Evolutionary conservation across 371 early-diverging fungal species (phyloP).

Genomic region (Rhizopus stolonifer): DNA sequence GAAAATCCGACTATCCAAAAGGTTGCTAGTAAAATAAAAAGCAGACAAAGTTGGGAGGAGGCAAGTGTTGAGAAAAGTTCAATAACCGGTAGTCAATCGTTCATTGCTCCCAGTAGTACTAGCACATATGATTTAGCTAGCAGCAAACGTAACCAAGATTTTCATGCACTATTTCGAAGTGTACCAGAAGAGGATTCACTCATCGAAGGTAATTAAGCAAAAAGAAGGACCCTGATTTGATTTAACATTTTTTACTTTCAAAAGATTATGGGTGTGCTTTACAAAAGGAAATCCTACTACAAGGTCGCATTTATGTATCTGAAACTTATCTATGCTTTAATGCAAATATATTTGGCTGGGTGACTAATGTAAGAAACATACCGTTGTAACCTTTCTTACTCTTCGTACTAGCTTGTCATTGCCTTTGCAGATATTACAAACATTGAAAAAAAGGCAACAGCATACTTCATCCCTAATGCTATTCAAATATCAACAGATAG

Average conservation of each 20-base stretch:
- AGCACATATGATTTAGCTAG: slow-evolving; percentile 34
- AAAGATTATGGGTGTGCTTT: slow-evolving; percentile 88
- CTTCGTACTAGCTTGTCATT: slow-evolving; percentile 65
- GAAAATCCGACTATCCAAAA: slow-evolving; percentile 22
- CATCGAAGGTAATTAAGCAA: slow-evolving; percentile 62
- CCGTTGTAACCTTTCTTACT: background rate
- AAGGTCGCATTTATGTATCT: slow-evolving; percentile 89
- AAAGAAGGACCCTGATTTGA: background rate
- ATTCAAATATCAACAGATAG: slow-evolving; percentile 77
- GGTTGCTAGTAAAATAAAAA: slow-evolving; percentile 15
- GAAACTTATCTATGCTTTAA: slow-evolving; percentile 88
- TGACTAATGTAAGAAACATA: slow-evolving; percentile 71
- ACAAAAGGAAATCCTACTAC: slow-evolving; percentile 90
- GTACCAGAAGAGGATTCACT: slow-evolving; percentile 66
- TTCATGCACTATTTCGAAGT: slow-evolving; percentile 64
- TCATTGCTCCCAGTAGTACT: background rate
- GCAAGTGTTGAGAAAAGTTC: background rate
- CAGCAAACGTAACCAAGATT: slow-evolving; percentile 58
- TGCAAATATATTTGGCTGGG: slow-evolving; percentile 96
- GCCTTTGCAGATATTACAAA: slow-evolving; percentile 79
- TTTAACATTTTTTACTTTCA: background rate
- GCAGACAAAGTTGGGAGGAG: slow-evolving; percentile 7
- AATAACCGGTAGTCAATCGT: background rate
- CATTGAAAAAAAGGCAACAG: slow-evolving; percentile 79
- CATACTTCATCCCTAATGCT: slow-evolving; percentile 85